Evolutionary conservation across 495 filamentous ascomycete genomes (phyloP).

Genomic region (Penicillium verhagenii): DNA sequence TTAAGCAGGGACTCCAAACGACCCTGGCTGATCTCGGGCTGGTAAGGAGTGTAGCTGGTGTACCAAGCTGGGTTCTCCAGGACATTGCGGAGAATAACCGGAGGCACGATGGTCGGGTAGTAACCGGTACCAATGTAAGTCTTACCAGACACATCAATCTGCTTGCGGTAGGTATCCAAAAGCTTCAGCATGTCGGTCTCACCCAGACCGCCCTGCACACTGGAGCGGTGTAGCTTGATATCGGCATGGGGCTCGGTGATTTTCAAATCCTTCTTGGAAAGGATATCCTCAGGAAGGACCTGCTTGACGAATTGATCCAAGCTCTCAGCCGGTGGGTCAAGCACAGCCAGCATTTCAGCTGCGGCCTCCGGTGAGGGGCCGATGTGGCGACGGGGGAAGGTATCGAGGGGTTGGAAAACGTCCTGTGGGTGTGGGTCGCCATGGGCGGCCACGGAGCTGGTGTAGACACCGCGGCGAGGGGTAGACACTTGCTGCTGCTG

Average conservation of each 20-base stretch:
- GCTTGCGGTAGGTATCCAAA: constrained; percentile 60
- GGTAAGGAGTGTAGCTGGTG: constrained; percentile 97
- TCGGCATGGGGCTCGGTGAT: constrained; percentile 39
- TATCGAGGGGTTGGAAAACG: constrained; percentile 53
- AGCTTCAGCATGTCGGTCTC: constrained; percentile 68
- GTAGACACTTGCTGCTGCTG: constrained; percentile 22
- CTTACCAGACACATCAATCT: constrained; percentile 58
- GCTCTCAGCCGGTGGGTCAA: constrained; percentile 70
- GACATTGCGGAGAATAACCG: constrained; percentile 92
- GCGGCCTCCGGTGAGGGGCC: constrained; percentile 75
- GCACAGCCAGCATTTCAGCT: constrained; percentile 74
- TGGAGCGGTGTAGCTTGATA: constrained; percentile 40
- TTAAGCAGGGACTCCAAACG: constrained; percentile 91
- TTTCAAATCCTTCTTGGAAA: constrained; percentile 62
- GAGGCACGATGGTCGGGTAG: constrained; percentile 79
- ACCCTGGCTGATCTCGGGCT: constrained; percentile 96
- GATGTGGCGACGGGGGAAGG: constrained; percentile 88
- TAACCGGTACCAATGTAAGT: constrained; percentile 86
- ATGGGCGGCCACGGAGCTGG: constrained; percentile 41
- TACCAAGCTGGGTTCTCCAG: constrained; percentile 97
- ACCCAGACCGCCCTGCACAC: constrained; percentile 55
- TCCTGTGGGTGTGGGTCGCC: constrained; percentile 45
- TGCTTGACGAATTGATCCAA: constrained; percentile 88
- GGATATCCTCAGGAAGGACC: constrained; percentile 80
- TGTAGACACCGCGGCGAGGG: constrained; percentile 39